Evolutionary conservation across 371 early-diverging fungal species (phyloP), one percentile per base, ranked within the genome.

Genomic region (Mucor piriformis): DNA sequence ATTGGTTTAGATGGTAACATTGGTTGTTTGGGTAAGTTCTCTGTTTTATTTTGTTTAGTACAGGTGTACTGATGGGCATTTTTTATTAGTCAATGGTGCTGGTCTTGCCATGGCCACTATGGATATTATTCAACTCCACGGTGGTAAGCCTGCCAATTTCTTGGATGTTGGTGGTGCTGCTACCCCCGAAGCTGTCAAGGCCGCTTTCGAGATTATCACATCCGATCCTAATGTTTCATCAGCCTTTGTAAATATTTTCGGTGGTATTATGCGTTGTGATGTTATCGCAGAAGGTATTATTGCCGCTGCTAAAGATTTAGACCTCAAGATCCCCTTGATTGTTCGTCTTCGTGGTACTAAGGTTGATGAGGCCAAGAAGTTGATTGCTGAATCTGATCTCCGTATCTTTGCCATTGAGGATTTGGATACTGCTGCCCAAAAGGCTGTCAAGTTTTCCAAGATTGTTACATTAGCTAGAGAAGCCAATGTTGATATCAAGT

Each of bases 71-170:
- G 21, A 46, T 15, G 7, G 12, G 0, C 18, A 16, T 32, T 47
- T 48, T 18, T 27, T 11, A 34, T 33, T 67, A 82, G 98, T 97
- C 69, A 98, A 98, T 80, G 99, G 99, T 66, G 98, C 99, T 57
- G 99, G 99, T 74, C 88, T 98, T 54, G 99, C 98, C 76, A 98
- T 97, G 99, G 94, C 98, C 53, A 98, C 99, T 56, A 96, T 97
- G 98, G 99, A 98, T 83, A 96, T 98, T 71, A 95, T 97, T 80
- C 97, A 97, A 84, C 88, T 98, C 54, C 88, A 97, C 83, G 99
- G 98, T 66, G 98, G 98, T 49, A 95, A 94, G 72, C 99, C 99
- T n/a, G 99, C 97, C 70, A 98, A 98, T 91, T 98, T 98, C 82
- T 88, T 98, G 71, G 98, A 98, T 76, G 97, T 98, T 63, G 99